These are phyloP conservation scores for Phlebopus sp. DNA, from an alignment of 1,284 basidiomycete species.

Conservation along the genomic window DNA sequence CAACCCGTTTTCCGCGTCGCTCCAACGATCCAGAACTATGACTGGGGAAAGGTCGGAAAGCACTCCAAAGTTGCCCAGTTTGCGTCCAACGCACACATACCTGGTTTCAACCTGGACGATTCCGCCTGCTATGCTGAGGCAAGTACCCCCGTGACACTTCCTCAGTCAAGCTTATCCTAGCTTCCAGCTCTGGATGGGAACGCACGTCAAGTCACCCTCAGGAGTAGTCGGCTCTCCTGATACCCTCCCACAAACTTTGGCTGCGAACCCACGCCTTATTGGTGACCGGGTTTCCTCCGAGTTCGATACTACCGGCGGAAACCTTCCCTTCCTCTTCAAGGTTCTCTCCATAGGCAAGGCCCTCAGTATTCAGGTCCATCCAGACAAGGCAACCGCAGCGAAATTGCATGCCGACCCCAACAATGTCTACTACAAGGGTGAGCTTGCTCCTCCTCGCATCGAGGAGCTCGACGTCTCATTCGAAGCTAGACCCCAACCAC, in stretches of 20 bases:
- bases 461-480: constrained; percentile 8
- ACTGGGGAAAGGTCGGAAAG: constrained; percentile 69
- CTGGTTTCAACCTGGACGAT: constrained; percentile 45
- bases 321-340: constrained; percentile 93
- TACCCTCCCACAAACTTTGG: constrained; percentile 61
- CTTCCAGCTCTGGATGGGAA: constrained; percentile 95
- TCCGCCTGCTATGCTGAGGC: constrained; percentile 57
- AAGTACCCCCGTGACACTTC: constrained; percentile 14
- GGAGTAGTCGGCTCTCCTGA: constrained; percentile 45
- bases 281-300: constrained; percentile 58
- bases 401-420: constrained; percentile 73
- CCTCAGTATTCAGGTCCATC: constrained; percentile 96
- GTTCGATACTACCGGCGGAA: constrained; percentile 63
- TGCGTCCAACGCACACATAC: constrained; percentile 29
- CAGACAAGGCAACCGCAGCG: constrained; percentile 88
- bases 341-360: constrained; percentile 93
- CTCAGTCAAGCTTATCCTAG: constrained; percentile 3
- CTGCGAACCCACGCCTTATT: constrained; percentile 65
- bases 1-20: constrained; percentile 61
- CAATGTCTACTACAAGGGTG: constrained; percentile 83
- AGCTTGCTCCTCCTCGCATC: constrained; percentile 17
- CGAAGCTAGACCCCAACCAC: constrained; percentile 72
- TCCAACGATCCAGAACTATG: constrained; percentile 70
- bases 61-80: constrained; percentile 60
- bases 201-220: constrained; percentile 88